phyloP scores from a whole-genome alignment of 2,329 filamentous ascomycete genomes.

The Alternaria viburni region DNA sequence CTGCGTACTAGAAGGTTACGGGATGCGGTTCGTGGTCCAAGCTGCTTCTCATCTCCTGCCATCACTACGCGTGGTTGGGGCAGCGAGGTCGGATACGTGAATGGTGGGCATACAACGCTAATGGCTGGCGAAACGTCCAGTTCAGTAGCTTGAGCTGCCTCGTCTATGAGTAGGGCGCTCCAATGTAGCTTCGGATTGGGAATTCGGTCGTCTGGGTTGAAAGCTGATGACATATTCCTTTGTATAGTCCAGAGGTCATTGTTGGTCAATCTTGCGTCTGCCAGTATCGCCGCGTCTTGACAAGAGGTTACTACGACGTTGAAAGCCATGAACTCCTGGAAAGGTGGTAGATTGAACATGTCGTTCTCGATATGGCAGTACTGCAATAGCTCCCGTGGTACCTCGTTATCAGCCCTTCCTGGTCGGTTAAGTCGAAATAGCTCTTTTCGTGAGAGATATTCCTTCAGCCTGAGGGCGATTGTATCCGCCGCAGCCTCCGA shows the following conservation, averaged over 20 bases:
- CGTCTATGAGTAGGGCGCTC: constrained; percentile 54
- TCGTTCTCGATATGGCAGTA: constrained; percentile 50
- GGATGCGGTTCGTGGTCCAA: constrained; percentile 51
- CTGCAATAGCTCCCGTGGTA: constrained; percentile 47
- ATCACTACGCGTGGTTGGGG: constrained; percentile 51
- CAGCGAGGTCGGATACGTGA: constrained; percentile 20
- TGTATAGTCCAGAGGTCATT: constrained; percentile 49
- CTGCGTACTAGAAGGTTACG: constrained; percentile 40
- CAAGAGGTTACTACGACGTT: constrained; percentile 54
- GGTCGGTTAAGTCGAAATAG: constrained; percentile 53
- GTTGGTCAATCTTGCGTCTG: constrained; percentile 53
- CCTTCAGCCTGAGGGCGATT: constrained; percentile 48
- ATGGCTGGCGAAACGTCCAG: constrained; percentile 51
- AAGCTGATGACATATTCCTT: constrained; percentile 35
- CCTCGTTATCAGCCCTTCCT: constrained; percentile 51
- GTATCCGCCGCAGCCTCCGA: constrained; percentile 57
- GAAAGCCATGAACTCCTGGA: constrained; percentile 49
- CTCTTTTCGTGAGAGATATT: constrained; percentile 45
- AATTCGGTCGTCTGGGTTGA: constrained; percentile 34
- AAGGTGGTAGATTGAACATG: constrained; percentile 51
- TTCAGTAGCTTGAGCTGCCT: constrained; percentile 56
- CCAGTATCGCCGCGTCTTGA: constrained; percentile 50
- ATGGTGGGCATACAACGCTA: constrained; percentile 49
- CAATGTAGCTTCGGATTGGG: constrained; percentile 44
- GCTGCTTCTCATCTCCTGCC: constrained; percentile 56